Evolutionary conservation across 176 grass and related monocot genomes (phyloP).

Genomic region (Zoysia pacifica): DNA sequence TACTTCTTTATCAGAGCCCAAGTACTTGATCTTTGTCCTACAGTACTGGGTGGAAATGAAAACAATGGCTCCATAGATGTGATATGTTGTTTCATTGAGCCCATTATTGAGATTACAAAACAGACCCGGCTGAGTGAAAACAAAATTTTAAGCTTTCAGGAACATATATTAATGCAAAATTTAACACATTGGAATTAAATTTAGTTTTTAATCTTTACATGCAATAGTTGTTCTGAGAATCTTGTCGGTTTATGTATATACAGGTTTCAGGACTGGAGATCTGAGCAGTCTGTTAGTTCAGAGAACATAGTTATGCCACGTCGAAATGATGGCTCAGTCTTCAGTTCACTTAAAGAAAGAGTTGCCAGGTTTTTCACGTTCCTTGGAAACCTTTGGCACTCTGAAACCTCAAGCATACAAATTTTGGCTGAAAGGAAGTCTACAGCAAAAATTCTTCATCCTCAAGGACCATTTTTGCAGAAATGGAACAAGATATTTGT

Average conservation of each 20-base stretch:
- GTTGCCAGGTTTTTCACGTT: constrained; percentile 50
- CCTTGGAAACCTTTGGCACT: constrained; percentile 51
- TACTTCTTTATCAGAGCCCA: not conserved
- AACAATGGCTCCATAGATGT: not conserved
- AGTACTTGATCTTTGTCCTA: not conserved
- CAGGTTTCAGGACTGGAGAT: constrained; percentile 84
- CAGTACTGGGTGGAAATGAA: not conserved
- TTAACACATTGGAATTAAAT: not conserved
- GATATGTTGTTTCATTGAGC: not conserved
- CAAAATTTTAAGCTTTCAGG: not conserved
- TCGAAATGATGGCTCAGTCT: constrained; percentile 39
- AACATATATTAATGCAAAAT: not conserved
- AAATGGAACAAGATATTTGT: constrained; percentile 98
- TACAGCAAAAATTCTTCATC: constrained; percentile 58
- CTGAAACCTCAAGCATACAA: constrained; percentile 48
- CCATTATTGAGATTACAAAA: not conserved
- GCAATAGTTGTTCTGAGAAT: constrained; percentile 18
- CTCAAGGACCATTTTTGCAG: constrained; percentile 88
- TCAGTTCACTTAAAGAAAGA: constrained; percentile 49
- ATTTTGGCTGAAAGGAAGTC: constrained; percentile 41
- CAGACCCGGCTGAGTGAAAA: not conserved
- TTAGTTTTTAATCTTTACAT: constrained; percentile 5
- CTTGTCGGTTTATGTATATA: constrained; percentile 31
- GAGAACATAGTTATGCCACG: constrained; percentile 51
- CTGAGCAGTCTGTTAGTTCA: constrained; percentile 65